Base-by-base conservation (phyloP, 2,329 filamentous ascomycete genomes). In the Penicillium sp. region DNA sequence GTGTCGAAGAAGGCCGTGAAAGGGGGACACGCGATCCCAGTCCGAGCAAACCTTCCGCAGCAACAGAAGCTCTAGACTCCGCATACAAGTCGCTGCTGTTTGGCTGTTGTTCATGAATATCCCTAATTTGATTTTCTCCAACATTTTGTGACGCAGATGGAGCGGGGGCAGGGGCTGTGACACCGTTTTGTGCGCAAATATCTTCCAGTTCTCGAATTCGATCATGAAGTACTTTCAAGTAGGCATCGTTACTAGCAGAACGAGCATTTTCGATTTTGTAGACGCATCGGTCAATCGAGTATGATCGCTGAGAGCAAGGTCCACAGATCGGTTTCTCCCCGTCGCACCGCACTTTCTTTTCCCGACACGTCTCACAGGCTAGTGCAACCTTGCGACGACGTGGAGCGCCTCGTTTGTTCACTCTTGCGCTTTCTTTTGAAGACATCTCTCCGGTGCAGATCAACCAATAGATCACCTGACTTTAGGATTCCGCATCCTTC, bases 311-410 rank as follows among this genome's bases (percentile, higher is more conserved):
- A 43, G 64, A 64, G 52, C 78, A 80, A 2, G 74, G 72, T n/a
- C 72, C 75, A 63, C 77, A 80, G 13, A 79, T 73, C 24, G 77
- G 78, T 60, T 78, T 78, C n/a, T 53, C 66, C 21, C 77, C 76
- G 59, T 79, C 76, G 53, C 77, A 79, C 1, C 74, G 71, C 5
- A 73, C 66, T 59, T 79, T 79, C 47, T 75, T 73, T 51, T 75
- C 71, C 27, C 76, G 68, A 52, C 77, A 79, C 3, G 73, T 69
- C 53, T 78, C 75, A 56, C 77, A 79, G 14, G 76, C 77, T 7
- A 78, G 63, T 1, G 74, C 65, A n/a, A 77, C 69, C 55, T 69
- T 66, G 43, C 64, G 66, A 31, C 63, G 64, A 33, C 58, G 57
- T 26, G 63, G 59, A 24, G 57, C 57, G 6, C 58, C 58, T 45